phyloP scores from a whole-genome alignment of 164 flowering plant genomes.

The Hamamelis virginiana region DNA sequence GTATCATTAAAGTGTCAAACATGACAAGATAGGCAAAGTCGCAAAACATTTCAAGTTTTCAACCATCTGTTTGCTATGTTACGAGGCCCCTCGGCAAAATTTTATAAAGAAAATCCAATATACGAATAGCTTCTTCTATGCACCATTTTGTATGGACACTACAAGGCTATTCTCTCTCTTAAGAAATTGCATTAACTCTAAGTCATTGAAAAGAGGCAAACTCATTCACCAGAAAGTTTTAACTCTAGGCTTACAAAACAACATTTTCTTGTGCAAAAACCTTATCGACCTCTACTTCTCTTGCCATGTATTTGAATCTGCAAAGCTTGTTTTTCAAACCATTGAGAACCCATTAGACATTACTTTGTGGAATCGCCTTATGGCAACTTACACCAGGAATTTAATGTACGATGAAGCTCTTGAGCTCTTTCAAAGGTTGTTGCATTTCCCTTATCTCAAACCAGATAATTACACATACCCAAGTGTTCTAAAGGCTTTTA shows the following conservation, averaged over 20 bases:
- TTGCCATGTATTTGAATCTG: slow-evolving; percentile 38
- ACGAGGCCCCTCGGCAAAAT: too few relatives aligned
- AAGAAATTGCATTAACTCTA: slow-evolving; percentile 22
- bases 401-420: slow-evolving; percentile 50
- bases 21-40: too few relatives aligned
- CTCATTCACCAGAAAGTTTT: slow-evolving; percentile 44
- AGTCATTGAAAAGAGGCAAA: slow-evolving; percentile 29
- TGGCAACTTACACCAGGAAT: slow-evolving; percentile 53
- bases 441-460: slow-evolving; percentile 28
- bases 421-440: slow-evolving; percentile 35
- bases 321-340: slow-evolving; percentile 43
- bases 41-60: too few relatives aligned
- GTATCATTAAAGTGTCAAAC: too few relatives aligned
- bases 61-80: too few relatives aligned
- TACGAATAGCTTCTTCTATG: too few relatives aligned
- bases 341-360: slow-evolving; percentile 46
- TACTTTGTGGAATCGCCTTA: slow-evolving; percentile 61
- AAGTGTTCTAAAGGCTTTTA: slow-evolving; percentile 59
- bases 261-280: slow-evolving; percentile 42
- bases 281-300: slow-evolving; percentile 60
- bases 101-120: too few relatives aligned
- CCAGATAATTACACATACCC: slow-evolving; percentile 66
- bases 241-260: slow-evolving; percentile 38
- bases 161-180: slow-evolving; percentile 26
- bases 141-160: slow-evolving; percentile 30